A percentile compares a stretch with the other conserved stretches of the same genome.
phyloP scores from a whole-genome alignment of 352 stramenopile species.

The Phytophthora melonis region DNA sequence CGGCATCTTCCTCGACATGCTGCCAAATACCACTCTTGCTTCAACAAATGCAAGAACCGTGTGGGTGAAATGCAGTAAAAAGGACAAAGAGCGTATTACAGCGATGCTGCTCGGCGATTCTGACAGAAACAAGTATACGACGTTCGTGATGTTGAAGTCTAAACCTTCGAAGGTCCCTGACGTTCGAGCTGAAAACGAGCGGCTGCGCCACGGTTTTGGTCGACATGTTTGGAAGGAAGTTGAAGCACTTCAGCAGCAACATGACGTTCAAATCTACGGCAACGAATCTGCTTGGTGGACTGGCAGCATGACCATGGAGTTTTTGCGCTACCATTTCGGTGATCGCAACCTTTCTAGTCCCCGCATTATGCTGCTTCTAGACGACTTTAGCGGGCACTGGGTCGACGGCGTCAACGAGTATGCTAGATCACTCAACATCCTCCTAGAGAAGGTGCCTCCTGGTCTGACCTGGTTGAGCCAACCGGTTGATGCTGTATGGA shows the following conservation, averaged over 20 bases:
- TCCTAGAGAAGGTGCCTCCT: neutral
- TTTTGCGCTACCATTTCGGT: neutral
- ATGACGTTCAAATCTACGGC: neutral
- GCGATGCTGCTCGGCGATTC: constrained; percentile 9
- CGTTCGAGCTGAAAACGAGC: neutral
- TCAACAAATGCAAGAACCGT: constrained; percentile 8
- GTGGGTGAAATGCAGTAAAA: constrained; percentile 2
- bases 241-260: neutral
- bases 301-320: neutral
- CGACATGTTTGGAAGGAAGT: neutral
- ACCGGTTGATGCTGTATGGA: neutral
- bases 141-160: constrained; percentile 3
- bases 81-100: constrained; percentile 5
- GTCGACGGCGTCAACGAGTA: neutral
- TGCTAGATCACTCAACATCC: neutral
- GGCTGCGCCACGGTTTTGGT: neutral
- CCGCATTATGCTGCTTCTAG: neutral
- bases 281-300: neutral
- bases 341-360: neutral
- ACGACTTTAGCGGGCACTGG: neutral
- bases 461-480: neutral
- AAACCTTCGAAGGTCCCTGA: neutral
- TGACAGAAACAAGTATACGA: neutral
- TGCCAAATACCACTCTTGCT: neutral
- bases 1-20: neutral